Conservation (phyloP, 163 green algal genomes). For the Chlorella variabilis region DNA sequence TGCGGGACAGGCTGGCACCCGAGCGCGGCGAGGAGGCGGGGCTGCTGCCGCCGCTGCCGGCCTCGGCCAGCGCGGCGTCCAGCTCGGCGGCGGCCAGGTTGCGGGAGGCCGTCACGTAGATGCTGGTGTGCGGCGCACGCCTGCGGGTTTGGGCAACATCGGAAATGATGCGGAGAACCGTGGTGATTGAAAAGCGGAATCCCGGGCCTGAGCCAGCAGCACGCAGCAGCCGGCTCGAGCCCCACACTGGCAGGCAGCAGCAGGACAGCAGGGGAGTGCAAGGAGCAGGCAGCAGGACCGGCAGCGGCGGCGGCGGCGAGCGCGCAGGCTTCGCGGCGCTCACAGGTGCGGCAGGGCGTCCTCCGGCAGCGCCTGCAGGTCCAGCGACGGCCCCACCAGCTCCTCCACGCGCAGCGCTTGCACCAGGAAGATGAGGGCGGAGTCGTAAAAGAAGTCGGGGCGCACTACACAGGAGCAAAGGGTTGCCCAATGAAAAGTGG, state of each 20-base stretch:
- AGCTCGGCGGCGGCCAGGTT: neutral
- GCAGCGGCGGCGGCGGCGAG: neutral
- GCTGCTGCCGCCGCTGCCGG: neutral
- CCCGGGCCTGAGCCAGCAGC: too few species aligned
- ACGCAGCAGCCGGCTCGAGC: too few species aligned
- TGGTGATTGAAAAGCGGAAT: too few species aligned
- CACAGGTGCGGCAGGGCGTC: conserved; percentile 22
- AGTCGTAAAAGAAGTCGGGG: conserved; percentile 87
- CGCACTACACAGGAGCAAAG: too few species aligned
- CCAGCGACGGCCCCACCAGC: conserved; percentile 22
- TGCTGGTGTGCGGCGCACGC: neutral
- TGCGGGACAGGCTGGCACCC: neutral
- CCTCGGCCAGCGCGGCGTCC: neutral
- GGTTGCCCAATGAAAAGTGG: too few species aligned
- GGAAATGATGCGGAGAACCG: too few species aligned
- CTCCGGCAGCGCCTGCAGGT: conserved; percentile 3
- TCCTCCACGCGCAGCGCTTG: conserved; percentile 34
- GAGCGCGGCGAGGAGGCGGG: neutral
- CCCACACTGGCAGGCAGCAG: neutral
- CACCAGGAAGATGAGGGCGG: conserved; percentile 86
- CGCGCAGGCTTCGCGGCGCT: too few species aligned
- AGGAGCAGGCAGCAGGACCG: neutral
- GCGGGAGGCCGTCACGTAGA: conserved; percentile 16
- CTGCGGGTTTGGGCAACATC: neutral
- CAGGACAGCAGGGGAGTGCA: neutral